phyloP scores from a whole-genome alignment of 2,329 filamentous ascomycete species.

The Pseudogymnoascus sp. region DNA sequence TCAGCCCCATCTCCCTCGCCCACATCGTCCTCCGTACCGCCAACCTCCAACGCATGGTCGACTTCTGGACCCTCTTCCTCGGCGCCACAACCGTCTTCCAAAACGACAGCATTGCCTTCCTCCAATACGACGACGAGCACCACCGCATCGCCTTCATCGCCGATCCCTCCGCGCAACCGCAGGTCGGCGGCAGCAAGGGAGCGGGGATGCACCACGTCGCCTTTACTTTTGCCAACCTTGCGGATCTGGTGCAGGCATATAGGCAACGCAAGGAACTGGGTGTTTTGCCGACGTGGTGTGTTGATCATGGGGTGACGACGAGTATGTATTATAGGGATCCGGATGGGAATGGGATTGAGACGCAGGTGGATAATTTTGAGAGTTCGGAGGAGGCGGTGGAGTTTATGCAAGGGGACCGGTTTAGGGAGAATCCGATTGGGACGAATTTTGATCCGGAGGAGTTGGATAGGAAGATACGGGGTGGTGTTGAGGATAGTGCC shows the following conservation, averaged over 20 bases:
- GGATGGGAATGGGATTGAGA: conserved; percentile 41
- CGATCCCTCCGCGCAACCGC: conserved; percentile 22
- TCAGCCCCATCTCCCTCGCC: conserved; percentile 16
- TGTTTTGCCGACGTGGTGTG: conserved; percentile 35
- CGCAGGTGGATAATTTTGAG: conserved; percentile 39
- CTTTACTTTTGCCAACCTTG: conserved; percentile 33
- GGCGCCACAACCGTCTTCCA: conserved; percentile 27
- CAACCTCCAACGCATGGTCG: conserved; percentile 27
- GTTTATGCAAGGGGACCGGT: conserved; percentile 34
- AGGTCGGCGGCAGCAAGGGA: conserved; percentile 11
- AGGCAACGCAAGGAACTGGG: conserved; percentile 30
- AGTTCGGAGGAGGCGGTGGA: conserved; percentile 30
- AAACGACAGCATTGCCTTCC: conserved; percentile 29
- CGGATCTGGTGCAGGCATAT: conserved; percentile 33
- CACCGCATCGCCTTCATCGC: conserved; percentile 38
- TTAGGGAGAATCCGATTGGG: conserved; percentile 37
- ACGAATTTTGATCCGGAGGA: conserved; percentile 40
- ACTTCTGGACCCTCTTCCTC: conserved; percentile 34
- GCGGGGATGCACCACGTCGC: conserved; percentile 36
- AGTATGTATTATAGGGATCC: conserved; percentile 43
- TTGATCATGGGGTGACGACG: conserved; percentile 41
- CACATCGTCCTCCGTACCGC: conserved; percentile 27
- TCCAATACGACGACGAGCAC: conserved; percentile 41
- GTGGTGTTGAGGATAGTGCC: conserved; percentile 20
- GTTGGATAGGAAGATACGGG: conserved; percentile 25